Evolutionary conservation across 78 protist genomes (phyloP).

Genomic region (Emiliania huxleyi): DNA sequence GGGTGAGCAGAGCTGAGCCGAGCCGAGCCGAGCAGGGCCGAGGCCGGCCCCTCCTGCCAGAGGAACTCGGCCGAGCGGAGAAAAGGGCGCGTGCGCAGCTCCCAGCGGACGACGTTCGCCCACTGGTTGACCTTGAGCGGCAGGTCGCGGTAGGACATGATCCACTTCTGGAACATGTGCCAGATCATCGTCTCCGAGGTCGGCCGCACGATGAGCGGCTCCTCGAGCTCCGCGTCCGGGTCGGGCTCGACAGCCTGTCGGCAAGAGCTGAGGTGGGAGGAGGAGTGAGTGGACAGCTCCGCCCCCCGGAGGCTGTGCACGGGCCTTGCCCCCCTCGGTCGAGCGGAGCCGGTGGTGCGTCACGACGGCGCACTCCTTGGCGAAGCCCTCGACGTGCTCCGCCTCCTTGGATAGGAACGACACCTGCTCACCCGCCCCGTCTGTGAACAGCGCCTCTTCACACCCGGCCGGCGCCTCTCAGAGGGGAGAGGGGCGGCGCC

Average conservation of each 20-base stretch:
- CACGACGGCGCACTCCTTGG: constrained; percentile 48
- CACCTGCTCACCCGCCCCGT: no score
- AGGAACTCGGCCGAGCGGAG: constrained; percentile 54
- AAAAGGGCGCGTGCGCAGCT: constrained; percentile 54
- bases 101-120: constrained; percentile 58
- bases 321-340: background rate
- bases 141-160: constrained; percentile 65
- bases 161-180: constrained; percentile 68
- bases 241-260: constrained; percentile 40
- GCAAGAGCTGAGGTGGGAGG: no score
- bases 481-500: no score
- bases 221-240: constrained; percentile 56
- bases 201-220: constrained; percentile 60
- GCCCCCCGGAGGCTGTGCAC: no score
- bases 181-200: constrained; percentile 75
- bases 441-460: no score
- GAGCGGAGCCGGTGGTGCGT: constrained; percentile 43
- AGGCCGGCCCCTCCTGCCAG: constrained; percentile 49
- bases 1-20: background rate
- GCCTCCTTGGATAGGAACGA: constrained; percentile 55
- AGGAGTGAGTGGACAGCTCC: no score
- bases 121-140: constrained; percentile 66
- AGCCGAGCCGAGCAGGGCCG: background rate
- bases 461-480: no score
- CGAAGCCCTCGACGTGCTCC: constrained; percentile 64